A percentile compares a stretch with the other conserved stretches of the same genome.
These are phyloP conservation scores for Fusarium guadeloupense DNA, from an alignment of 2,329 filamentous ascomycete genomes.

Conservation along the genomic window DNA sequence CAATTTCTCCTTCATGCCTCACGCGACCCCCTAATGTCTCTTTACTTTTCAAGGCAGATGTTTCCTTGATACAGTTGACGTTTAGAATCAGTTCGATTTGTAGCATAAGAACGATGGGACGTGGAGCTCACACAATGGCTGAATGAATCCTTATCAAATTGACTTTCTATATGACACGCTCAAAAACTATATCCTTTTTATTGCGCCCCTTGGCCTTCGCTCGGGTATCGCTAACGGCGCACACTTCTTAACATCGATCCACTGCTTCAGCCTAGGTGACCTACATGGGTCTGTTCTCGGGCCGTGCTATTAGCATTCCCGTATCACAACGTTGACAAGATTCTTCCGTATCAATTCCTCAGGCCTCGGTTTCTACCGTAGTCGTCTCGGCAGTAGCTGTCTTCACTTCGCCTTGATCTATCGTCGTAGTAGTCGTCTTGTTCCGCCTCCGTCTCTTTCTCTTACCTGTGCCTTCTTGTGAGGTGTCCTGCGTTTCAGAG, in stretches of 20 bases:
- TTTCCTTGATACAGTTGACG: not conserved
- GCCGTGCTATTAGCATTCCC: conserved; percentile 33
- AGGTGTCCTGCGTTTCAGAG: conserved; percentile 37
- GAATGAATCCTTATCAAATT: conserved; percentile 12
- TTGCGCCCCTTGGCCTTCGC: conserved; percentile 5
- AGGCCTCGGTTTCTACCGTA: conserved; percentile 35
- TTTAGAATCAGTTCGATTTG: not conserved
- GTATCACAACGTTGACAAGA: conserved; percentile 7
- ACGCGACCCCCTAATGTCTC: conserved; percentile 21
- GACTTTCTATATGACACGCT: conserved; percentile 16
- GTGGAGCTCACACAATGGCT: not conserved
- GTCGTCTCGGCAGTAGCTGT: conserved; percentile 10
- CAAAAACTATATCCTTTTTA: conserved; percentile 18
- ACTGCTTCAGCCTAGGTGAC: not conserved
- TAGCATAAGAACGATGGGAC: not conserved
- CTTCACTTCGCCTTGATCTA: conserved; percentile 20
- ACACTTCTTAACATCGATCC: conserved; percentile 11
- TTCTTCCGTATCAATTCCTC: conserved; percentile 12
- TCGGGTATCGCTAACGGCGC: conserved; percentile 37
- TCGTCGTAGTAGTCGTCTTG: conserved; percentile 37
- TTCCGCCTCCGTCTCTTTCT: conserved; percentile 47
- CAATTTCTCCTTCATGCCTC: conserved; percentile 34
- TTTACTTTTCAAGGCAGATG: not conserved
- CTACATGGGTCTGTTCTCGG: conserved; percentile 18
- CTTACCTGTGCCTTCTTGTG: conserved; percentile 42